Base-by-base conservation (phyloP, 768 basidiomycete species). In the Strobilomyces echinocephalus region DNA sequence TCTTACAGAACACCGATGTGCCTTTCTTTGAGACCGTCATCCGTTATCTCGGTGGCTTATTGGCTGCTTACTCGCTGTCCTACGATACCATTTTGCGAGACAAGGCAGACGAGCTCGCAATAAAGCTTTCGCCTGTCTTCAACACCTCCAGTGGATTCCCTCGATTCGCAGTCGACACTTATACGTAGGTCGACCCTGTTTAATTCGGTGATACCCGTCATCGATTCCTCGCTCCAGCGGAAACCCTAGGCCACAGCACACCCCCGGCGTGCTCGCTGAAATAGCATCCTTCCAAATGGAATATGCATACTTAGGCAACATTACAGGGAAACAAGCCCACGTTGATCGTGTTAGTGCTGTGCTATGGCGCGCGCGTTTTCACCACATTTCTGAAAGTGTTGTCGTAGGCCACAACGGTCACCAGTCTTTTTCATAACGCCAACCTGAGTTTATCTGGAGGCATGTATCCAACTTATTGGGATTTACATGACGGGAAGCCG, bases 11-110 rank as follows among this genome's bases (percentile, higher is more conserved):
- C 69, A 67, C 58, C 73, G 66, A 49, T 1, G 68, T 69, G 0
- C 84, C 84, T 1, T 88, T 84, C 66, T 91, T 90, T 55, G 89
- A 95, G 73, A 95, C 91, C 0, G 82, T 88, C 39, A 97, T 97
- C 55, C 83, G 94, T 31, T 88, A 95, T 61, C 81, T 97, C 2
- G 94, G 93, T 3, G 95, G 94, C 7, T 74, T 95, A 1, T 77
- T 95, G 6, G 88, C 88, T 3, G 91, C 88, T 0, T 87, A 93
- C 62, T 84, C 92, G 5, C 73, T 97, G 2, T 83, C 88, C 1
- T 73, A 75, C 15, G 79, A 93, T 50, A 62, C 71, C 2, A 62
- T 87, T 3, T 76, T 89, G 49, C 77, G 92, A 35, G 67, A 75
- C 16, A 81, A 83, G 33, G 90, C 94, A 1, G 82, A 90, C 43